A percentile compares a stretch with the other conserved stretches of the same genome.
phyloP scores from a whole-genome alignment of 441 rosid species.

The Pelargonium australe region DNA sequence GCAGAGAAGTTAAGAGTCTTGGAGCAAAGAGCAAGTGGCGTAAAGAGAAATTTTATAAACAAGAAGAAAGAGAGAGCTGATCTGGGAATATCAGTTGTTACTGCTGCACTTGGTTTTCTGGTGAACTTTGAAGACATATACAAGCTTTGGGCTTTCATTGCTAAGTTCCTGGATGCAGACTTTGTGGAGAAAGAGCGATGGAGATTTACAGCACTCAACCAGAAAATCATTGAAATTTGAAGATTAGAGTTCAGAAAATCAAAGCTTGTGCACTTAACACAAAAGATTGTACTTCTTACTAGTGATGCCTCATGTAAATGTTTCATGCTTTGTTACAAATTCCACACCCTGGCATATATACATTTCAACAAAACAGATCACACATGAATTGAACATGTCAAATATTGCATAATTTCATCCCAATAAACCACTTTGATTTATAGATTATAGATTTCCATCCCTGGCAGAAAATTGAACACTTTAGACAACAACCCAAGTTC shows the following conservation, averaged over 20 bases:
- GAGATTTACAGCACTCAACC: constrained; percentile 71
- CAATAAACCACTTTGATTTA: no score
- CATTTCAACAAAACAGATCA: no score
- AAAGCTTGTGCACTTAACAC: constrained; percentile 1
- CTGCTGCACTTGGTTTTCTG: constrained; percentile 70
- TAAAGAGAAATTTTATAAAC: constrained; percentile 22
- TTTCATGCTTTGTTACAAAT: no score
- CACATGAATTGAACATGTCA: no score
- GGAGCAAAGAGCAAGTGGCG: constrained; percentile 36
- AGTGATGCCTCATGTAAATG: no score
- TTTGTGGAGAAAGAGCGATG: constrained; percentile 78
- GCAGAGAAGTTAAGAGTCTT: constrained; percentile 46
- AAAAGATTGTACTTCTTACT: background rate
- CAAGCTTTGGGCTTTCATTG: constrained; percentile 75
- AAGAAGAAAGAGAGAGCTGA: constrained; percentile 35
- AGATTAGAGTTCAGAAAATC: background rate
- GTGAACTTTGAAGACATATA: constrained; percentile 71
- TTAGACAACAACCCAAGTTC: no score
- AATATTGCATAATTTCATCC: no score
- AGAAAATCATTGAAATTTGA: constrained; percentile 53
- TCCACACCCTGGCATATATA: no score
- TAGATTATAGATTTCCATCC: no score
- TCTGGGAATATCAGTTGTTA: constrained; percentile 54
- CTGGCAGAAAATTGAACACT: no score
- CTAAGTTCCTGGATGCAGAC: constrained; percentile 80